Base-by-base conservation (phyloP, 2,329 filamentous ascomycete species). In the Talaromyces sp. region DNA sequence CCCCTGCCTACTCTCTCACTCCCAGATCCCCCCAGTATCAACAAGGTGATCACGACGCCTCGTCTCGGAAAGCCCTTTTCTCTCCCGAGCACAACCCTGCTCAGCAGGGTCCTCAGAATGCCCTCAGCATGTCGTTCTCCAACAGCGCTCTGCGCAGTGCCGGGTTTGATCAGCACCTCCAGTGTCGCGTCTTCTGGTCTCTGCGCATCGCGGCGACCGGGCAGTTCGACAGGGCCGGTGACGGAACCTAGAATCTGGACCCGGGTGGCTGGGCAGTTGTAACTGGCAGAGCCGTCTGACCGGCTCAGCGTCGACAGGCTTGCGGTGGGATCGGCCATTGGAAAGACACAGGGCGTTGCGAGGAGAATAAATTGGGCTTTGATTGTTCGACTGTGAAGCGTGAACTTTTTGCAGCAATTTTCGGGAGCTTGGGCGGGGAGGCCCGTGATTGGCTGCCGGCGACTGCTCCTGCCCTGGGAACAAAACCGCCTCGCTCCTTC, bases 211-310 rank as follows among this genome's bases (percentile, higher is more conserved):
- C 91, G 87, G 70, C 93, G 86, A 68, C 88, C 75, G 15, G 75
- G 87, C 17, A 93, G 91, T 79, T 99, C 95, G 67, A 98, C 86
- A 17, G 95, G 95, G 0, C 93, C 95, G 76, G 96, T 98, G 67
- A 96, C 92, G 15, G 91, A 88, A 60, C 89, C 90, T 59, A 96
- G 85, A 65, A 98, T 84, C 52, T 88, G 88, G 76, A 92, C 96
- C 55, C 92, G 90, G 4, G 74, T 76, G 10, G 69, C 67, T 17
- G 75, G 75, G 54, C 75, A 78, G 65, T 71, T 73, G 65, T 77
- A 78, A 51, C 72, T 71, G 25, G 76, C 74, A 27, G 76, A 78
- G 33, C 76, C 76, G 61, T 78, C 76, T 58, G 74, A 66, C 58
- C 75, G 75, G 30, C 62, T 62, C 32, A 78, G 70, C 25, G 69